phyloP scores from a whole-genome alignment of 2,329 filamentous ascomycete species.

The Penicillium sp. region DNA sequence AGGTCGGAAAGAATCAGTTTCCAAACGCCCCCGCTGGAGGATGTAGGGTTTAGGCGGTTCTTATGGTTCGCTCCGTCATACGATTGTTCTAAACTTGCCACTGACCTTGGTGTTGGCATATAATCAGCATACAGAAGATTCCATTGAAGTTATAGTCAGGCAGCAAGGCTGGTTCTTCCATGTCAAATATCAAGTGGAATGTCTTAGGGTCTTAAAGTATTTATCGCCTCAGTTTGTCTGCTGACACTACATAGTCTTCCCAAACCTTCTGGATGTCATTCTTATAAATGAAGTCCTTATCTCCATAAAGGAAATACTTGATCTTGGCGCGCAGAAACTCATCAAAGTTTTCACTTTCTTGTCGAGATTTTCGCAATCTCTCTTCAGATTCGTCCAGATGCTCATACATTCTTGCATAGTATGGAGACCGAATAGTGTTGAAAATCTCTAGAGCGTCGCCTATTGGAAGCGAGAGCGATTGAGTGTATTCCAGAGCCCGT shows the following conservation, averaged over 20 bases:
- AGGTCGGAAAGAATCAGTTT: neutral
- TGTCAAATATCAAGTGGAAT: neutral
- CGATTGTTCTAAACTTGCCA: neutral
- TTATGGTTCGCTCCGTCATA: neutral
- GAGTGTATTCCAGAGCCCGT: slow-evolving; percentile 37
- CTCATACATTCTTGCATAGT: slow-evolving; percentile 46
- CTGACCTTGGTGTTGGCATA: neutral
- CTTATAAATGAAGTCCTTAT: slow-evolving; percentile 49
- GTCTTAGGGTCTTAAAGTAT: neutral
- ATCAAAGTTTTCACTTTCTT: slow-evolving; percentile 31
- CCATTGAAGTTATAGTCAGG: neutral
- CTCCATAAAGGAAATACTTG: slow-evolving; percentile 36
- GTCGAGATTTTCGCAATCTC: slow-evolving; percentile 24
- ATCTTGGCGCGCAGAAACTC: slow-evolving; percentile 35
- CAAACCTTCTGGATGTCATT: slow-evolving; percentile 48
- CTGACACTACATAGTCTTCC: slow-evolving; percentile 25
- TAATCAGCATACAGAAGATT: neutral
- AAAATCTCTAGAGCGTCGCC: slow-evolving; percentile 43
- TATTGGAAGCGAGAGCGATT: slow-evolving; percentile 20
- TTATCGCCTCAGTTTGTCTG: neutral
- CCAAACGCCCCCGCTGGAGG: neutral
- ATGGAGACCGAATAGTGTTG: slow-evolving; percentile 45
- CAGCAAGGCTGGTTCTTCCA: neutral
- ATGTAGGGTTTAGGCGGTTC: neutral
- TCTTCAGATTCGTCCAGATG: slow-evolving; percentile 19